Evolutionary conservation across 441 rosid genomes (phyloP).

Genomic region (Rhodomyrtus psidioides): DNA sequence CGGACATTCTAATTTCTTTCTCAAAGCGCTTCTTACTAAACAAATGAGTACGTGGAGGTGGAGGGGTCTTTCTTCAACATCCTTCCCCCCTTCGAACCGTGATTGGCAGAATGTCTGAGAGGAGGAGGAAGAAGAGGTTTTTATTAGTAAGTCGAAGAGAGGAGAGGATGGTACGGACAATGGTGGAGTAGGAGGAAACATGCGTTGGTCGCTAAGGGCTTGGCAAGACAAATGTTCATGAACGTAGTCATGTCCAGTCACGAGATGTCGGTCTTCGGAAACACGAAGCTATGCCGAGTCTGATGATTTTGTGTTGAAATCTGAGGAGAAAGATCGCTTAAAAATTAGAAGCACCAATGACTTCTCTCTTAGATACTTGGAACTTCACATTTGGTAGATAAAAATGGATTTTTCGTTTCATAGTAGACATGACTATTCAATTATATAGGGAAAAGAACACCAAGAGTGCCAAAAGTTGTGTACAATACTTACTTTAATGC

Average conservation of each 20-base stretch:
- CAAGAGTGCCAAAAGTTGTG: too few relatives aligned
- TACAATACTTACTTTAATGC: too few relatives aligned
- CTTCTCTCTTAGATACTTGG: neutral
- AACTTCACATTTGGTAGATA: neutral
- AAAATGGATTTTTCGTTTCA: neutral
- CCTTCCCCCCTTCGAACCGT: constrained; percentile 15
- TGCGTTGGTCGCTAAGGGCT: neutral
- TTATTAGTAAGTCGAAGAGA: neutral
- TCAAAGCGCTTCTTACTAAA: neutral
- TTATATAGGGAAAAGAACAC: neutral
- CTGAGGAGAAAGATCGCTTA: neutral
- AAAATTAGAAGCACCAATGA: neutral
- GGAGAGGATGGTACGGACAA: neutral
- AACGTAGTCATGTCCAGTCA: neutral
- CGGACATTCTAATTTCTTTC: neutral
- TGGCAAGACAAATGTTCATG: neutral
- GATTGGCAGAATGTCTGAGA: neutral
- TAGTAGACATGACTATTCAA: neutral
- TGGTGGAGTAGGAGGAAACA: neutral
- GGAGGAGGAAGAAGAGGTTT: neutral
- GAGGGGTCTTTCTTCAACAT: constrained; percentile 19
- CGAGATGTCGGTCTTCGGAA: neutral
- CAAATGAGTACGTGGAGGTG: constrained; percentile 16
- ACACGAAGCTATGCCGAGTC: neutral
- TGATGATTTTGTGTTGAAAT: neutral